These are phyloP conservation scores for Elasticomyces elasticus DNA, from an alignment of 495 filamentous ascomycete species.

Conservation along the genomic window DNA sequence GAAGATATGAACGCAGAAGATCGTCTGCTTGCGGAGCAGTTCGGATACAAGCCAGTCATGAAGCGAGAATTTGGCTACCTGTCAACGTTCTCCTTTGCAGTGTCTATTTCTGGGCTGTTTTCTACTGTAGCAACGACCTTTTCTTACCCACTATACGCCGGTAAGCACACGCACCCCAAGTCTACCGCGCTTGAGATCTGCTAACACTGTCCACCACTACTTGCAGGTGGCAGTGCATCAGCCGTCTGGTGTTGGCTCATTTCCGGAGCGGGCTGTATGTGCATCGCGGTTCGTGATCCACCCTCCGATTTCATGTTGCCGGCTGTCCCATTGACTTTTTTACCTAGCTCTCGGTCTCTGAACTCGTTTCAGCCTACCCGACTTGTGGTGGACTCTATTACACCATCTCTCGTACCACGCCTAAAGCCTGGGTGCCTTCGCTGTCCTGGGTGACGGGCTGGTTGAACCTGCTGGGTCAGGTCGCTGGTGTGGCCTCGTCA, in stretches of 20 bases:
- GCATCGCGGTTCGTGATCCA: slow-evolving; percentile 46
- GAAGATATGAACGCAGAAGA: slow-evolving; percentile 23
- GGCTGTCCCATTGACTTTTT: too few species aligned
- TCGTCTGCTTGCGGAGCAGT: slow-evolving; percentile 22
- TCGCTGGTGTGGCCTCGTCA: slow-evolving; percentile 50
- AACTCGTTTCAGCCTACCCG: slow-evolving; percentile 50
- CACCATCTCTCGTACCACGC: slow-evolving; percentile 37
- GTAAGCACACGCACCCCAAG: too few species aligned
- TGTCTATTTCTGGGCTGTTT: slow-evolving; percentile 45
- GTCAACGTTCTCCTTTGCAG: slow-evolving; percentile 54
- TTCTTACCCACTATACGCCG: slow-evolving; percentile 49
- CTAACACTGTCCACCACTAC: too few species aligned
- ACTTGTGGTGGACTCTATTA: slow-evolving; percentile 48
- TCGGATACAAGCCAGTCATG: slow-evolving; percentile 37
- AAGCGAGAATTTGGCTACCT: slow-evolving; percentile 55
- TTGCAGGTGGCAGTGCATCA: slow-evolving; percentile 48
- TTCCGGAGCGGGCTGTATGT: slow-evolving; percentile 53
- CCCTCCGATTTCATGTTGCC: too few species aligned
- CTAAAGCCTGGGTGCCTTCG: slow-evolving; percentile 30
- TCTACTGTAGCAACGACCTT: slow-evolving; percentile 53
- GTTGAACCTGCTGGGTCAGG: slow-evolving; percentile 53
- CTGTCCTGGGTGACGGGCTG: slow-evolving; percentile 41
- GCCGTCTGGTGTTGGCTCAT: slow-evolving; percentile 59
- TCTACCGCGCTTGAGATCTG: too few species aligned
- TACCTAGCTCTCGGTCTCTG: slow-evolving; percentile 46